These are phyloP conservation scores for Phlebiopsis flavidoalba DNA, from an alignment of 768 basidiomycete species.

Conservation along the genomic window DNA sequence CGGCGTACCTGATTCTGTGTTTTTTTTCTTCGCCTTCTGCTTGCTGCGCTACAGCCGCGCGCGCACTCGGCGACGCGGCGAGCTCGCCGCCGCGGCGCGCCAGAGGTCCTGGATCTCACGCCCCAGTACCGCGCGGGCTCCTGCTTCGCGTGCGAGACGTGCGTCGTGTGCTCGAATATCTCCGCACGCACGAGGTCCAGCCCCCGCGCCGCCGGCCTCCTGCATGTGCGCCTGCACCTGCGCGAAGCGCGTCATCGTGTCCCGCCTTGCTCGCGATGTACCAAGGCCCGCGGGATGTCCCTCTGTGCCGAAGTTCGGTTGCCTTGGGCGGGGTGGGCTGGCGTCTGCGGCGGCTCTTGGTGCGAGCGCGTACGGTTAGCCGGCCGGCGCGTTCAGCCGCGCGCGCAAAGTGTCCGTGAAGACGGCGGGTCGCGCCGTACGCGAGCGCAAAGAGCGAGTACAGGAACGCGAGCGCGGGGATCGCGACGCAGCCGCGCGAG, in stretches of 20 bases:
- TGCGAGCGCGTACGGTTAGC: slow-evolving; percentile 11
- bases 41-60: too few species aligned
- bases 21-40: neutral
- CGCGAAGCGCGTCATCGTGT: slow-evolving; percentile 8
- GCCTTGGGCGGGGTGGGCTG: too few species aligned
- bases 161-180: slow-evolving; percentile 11
- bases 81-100: slow-evolving; percentile 5
- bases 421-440: slow-evolving; percentile 11
- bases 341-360: neutral
- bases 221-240: slow-evolving; percentile 13
- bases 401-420: slow-evolving; percentile 13
- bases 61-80: neutral
- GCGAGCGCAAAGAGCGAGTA: slow-evolving; percentile 13
- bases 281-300: neutral
- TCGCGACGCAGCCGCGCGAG: neutral
- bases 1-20: neutral
- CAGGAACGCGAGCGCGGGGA: slow-evolving; percentile 13
- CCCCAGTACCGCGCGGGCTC: slow-evolving; percentile 17
- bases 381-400: neutral
- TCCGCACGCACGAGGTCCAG: slow-evolving; percentile 16
- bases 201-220: slow-evolving; percentile 5
- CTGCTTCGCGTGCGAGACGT: slow-evolving; percentile 14
- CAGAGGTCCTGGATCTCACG: slow-evolving; percentile 12
- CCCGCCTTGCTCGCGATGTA: slow-evolving; percentile 16
- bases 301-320: neutral